Conservation (phyloP, 257 asterid species). For the Linaria vulgaris region DNA sequence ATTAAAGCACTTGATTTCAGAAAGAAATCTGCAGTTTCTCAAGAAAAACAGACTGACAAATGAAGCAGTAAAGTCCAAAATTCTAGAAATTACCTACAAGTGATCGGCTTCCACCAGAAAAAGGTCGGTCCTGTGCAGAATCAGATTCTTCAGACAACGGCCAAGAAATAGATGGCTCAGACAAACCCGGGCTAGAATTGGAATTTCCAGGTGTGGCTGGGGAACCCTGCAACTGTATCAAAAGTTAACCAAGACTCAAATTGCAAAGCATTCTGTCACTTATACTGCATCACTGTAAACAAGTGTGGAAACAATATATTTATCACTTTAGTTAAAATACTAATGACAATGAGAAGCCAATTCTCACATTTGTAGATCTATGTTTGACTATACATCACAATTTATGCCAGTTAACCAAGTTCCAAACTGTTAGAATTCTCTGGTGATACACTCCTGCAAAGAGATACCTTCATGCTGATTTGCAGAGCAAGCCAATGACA, state of each 20-base stretch:
- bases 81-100: conserved; percentile 39
- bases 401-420: too few relatives aligned
- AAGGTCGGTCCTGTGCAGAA: conserved; percentile 34
- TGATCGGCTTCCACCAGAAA: conserved; percentile 31
- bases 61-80: conserved; percentile 21
- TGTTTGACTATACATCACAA: too few relatives aligned
- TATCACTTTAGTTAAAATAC: too few relatives aligned
- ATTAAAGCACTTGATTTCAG: conserved; percentile 10
- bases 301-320: background rate
- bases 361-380: too few relatives aligned
- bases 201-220: conserved; percentile 64
- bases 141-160: conserved; percentile 49
- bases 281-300: background rate
- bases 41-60: conserved; percentile 10
- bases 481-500: too few relatives aligned
- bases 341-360: too few relatives aligned
- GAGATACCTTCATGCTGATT: too few relatives aligned
- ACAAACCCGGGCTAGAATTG: conserved; percentile 37
- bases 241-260: conserved; percentile 25
- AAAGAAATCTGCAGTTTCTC: conserved; percentile 2
- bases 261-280: conserved; percentile 18
- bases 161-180: conserved; percentile 41
- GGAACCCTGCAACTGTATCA: conserved; percentile 55
- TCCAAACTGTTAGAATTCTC: too few relatives aligned
- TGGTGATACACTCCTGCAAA: too few relatives aligned